phyloP scores from a whole-genome alignment of 1,139 yeast species.

The Saccharomyces hybrid region DNA sequence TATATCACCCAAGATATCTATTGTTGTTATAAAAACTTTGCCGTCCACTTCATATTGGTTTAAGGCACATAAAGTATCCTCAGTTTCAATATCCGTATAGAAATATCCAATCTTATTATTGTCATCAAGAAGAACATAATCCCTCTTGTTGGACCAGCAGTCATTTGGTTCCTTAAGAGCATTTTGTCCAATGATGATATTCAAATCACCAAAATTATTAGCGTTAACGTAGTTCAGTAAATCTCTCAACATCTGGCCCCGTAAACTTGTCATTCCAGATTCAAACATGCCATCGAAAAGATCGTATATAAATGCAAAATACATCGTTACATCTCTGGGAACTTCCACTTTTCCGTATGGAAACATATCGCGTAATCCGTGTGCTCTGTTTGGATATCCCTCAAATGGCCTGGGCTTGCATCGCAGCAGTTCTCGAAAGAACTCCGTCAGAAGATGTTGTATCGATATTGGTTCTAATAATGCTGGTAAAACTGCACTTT shows the following conservation, averaged over 20 bases:
- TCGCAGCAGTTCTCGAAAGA: slow-evolving; percentile 12
- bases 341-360: slow-evolving; percentile 4
- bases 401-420: neutral
- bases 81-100: neutral
- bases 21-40: neutral
- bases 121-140: neutral
- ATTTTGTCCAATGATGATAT: neutral
- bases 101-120: neutral
- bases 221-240: neutral
- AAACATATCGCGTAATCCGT: neutral
- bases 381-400: neutral
- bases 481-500: slow-evolving; percentile 9
- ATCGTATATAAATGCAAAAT: neutral
- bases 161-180: neutral
- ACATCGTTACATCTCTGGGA: neutral
- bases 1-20: neutral
- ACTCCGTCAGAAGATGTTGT: slow-evolving; percentile 9
- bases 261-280: neutral
- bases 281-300: neutral
- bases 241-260: neutral
- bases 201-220: neutral
- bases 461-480: slow-evolving; percentile 13
- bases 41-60: neutral
- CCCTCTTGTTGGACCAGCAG: neutral
- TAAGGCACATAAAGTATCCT: neutral